Percentiles rank a stretch among this genome's conserved stretches.
Conservation (phyloP, 192 early-diverging fungal genomes). For the Coemansia sp. region DNA sequence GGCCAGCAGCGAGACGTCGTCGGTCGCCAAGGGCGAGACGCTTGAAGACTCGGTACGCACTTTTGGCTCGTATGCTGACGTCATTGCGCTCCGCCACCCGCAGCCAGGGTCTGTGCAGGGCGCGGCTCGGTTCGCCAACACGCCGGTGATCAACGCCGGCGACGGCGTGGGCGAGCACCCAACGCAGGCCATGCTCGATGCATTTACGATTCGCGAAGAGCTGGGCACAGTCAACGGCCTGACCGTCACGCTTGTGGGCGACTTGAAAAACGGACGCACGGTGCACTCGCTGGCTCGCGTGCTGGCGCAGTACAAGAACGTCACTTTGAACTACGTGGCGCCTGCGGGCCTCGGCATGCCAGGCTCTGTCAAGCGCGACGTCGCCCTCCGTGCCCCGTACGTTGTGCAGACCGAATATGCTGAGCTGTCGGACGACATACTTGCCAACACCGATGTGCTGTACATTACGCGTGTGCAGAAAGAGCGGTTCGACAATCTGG, state of each 20-base stretch:
- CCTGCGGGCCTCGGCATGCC: conserved; percentile 85
- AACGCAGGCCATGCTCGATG: conserved; percentile 95
- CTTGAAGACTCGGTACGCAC: conserved; percentile 94
- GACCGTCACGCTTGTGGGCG: conserved; percentile 93
- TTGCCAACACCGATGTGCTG: conserved; percentile 87
- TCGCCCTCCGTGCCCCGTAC: conserved; percentile 57
- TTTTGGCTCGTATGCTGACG: conserved; percentile 87
- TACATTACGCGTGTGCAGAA: conserved; percentile 97
- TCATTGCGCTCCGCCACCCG: conserved; percentile 92
- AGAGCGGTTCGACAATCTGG: conserved; percentile 79
- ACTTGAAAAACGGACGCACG: conserved; percentile 96
- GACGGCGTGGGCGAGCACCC: conserved; percentile 98
- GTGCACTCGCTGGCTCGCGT: conserved; percentile 94
- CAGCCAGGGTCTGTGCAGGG: conserved; percentile 77
- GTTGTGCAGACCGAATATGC: conserved; percentile 69
- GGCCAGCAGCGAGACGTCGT: conserved; percentile 80
- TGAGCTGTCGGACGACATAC: conserved; percentile 71
- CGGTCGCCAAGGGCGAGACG: conserved; percentile 94
- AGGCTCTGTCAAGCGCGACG: conserved; percentile 72
- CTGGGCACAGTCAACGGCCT: conserved; percentile 94
- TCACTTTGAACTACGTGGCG: conserved; percentile 91
- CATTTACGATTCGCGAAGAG: conserved; percentile 93
- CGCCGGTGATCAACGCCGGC: conserved; percentile 95
- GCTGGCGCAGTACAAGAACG: conserved; percentile 80
- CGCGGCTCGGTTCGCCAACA: conserved; percentile 84